Percentiles rank a stretch among this genome's conserved stretches.
Conservation (phyloP, 805 yeast genomes). For the Kregervanrija delftensis region DNA sequence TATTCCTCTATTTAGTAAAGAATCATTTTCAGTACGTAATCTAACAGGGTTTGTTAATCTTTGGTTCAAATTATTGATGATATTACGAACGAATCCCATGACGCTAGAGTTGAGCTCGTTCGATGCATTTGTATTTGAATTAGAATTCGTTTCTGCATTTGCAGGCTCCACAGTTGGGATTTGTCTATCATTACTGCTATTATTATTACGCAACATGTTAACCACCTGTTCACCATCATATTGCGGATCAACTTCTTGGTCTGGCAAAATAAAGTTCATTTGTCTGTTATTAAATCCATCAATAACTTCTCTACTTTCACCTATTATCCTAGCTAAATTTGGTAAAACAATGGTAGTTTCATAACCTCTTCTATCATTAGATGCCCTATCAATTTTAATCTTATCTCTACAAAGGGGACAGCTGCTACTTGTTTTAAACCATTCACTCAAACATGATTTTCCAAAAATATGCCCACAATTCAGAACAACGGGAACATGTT, state of each 20-base stretch:
- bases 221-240: background rate
- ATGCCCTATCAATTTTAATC: constrained; percentile 22
- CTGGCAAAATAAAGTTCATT: constrained; percentile 26
- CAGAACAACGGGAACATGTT: constrained; percentile 63
- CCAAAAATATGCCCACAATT: constrained; percentile 91
- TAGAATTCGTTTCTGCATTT: background rate
- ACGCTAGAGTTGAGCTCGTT: constrained; percentile 13
- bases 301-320: constrained; percentile 25
- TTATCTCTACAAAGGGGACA: constrained; percentile 83
- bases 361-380: constrained; percentile 16
- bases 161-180: background rate
- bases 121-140: background rate
- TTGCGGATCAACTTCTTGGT: constrained; percentile 13
- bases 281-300: constrained; percentile 26
- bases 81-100: constrained; percentile 17
- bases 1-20: constrained; percentile 4
- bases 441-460: constrained; percentile 69
- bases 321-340: constrained; percentile 28
- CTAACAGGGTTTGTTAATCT: constrained; percentile 17
- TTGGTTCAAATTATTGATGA: constrained; percentile 19
- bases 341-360: constrained; percentile 30
- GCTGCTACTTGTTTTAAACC: constrained; percentile 68
- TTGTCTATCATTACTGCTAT: background rate
- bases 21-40: constrained; percentile 5
- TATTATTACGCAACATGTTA: background rate